phyloP scores from a whole-genome alignment of 2,329 filamentous ascomycete species.

The Aspergillus persii region DNA sequence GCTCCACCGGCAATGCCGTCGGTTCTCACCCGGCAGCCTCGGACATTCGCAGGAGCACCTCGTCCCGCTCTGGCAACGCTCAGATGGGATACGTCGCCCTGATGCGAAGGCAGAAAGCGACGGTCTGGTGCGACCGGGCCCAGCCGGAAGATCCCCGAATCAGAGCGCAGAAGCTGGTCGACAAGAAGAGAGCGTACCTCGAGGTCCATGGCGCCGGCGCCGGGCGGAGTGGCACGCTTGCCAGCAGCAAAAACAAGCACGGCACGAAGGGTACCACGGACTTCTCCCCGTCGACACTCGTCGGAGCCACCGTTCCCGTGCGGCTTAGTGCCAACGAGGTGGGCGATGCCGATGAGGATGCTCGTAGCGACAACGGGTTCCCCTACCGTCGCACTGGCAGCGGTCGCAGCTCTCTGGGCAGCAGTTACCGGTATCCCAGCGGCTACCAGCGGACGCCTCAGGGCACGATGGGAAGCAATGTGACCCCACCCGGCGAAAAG shows the following conservation, averaged over 20 bases:
- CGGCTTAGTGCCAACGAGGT: constrained; percentile 94
- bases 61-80: constrained; percentile 67
- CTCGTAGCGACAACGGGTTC: constrained; percentile 37
- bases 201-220: constrained; percentile 67
- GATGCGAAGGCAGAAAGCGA: constrained; percentile 95
- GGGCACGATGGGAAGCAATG: constrained; percentile 50
- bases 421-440: constrained; percentile 43
- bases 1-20: constrained; percentile 37
- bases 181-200: constrained; percentile 79
- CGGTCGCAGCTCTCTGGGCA: constrained; percentile 57
- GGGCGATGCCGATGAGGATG: constrained; percentile 76
- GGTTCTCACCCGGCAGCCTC: constrained; percentile 19
- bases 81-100: constrained; percentile 86
- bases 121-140: constrained; percentile 94
- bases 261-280: constrained; percentile 77
- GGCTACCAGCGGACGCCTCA: constrained; percentile 43
- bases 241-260: constrained; percentile 79
- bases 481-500: constrained; percentile 51
- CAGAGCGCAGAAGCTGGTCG: constrained; percentile 77
- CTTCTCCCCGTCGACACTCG: constrained; percentile 73
- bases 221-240: constrained; percentile 61
- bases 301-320: constrained; percentile 80
- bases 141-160: constrained; percentile 88
- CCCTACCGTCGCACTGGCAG: constrained; percentile 57
- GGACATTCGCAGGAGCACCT: constrained; percentile 68